Base-by-base conservation (phyloP, 2,329 filamentous ascomycete genomes). In the Fusarium praegraminearum region DNA sequence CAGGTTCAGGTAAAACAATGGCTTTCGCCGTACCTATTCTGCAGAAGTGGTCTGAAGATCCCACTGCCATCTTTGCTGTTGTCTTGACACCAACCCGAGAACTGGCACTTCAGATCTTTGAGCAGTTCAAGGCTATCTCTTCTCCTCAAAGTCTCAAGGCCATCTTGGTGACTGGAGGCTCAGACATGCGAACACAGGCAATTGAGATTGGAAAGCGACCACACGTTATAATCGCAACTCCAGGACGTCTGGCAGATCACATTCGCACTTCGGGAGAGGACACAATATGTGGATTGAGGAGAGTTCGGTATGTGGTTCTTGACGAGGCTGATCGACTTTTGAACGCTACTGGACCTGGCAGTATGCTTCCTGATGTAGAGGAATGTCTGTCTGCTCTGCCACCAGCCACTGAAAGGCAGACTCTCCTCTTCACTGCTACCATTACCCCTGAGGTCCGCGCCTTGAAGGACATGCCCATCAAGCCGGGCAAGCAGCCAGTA, bases 1-100 rank as follows among this genome's bases (percentile, higher is more conserved):
- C 96, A 0, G 96, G 96, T 84, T 98, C 95, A 15, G 96, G 96
- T 81, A 99, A 99, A 83, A 99, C 96, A 5, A 90, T 98, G 44
- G 94, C 96, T 2, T 99, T 99, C 80, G 93, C 95, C 1, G 93
- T 94, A 12, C 96, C 96, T 1, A 97, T 99, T 64, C 83, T 99
- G 68, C 95, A 98, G 78, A 91, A 91, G 79, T 98, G 94, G 94
- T 90, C 95, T 3, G 88, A 94, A 76, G 94, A 99, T 81, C 96
- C 96, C 1, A 91, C 91, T 62, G 96, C 93, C 44, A 95, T 98
- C 73, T 99, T 93, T 79, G 95, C 89, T 3, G 83, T 99, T 8
- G 88, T 99, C 16, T 82, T 99, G 75, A 99, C 96, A 11, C 94
- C 94, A 22, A 97, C 93, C 9, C 87, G 91, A 74, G 96, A 99